A percentile compares a stretch with the other conserved stretches of the same genome.
These are phyloP conservation scores for Chalciporus pseudorubinellus DNA, from an alignment of 768 basidiomycete species.

Conservation along the genomic window DNA sequence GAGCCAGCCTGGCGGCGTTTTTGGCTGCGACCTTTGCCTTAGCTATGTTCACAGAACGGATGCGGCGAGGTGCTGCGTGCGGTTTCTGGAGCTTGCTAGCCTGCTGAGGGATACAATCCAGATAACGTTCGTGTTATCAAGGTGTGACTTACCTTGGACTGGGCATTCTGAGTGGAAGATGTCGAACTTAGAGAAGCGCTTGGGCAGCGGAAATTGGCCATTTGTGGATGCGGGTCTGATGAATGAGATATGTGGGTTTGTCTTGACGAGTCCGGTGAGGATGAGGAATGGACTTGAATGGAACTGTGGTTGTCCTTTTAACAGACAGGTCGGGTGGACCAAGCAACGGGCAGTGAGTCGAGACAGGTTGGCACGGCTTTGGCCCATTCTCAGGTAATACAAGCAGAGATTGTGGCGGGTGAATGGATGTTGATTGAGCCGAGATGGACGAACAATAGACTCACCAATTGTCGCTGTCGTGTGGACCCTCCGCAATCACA, in stretches of 20 bases:
- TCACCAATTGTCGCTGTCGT: background rate
- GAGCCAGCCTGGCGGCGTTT: conserved; percentile 14
- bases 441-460: conserved; percentile 22
- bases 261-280: background rate
- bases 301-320: conserved; percentile 17
- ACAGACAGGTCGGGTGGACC: background rate
- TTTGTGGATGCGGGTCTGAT: conserved; percentile 2
- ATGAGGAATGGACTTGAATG: background rate
- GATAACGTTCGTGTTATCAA: background rate
- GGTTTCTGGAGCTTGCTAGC: conserved; percentile 8
- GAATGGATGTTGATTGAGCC: conserved; percentile 7
- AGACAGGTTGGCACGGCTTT: background rate
- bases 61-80: conserved; percentile 4
- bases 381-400: conserved; percentile 3
- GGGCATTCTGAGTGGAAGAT: background rate
- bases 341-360: background rate
- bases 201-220: conserved; percentile 19
- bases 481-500: conserved; percentile 15
- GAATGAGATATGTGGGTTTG: background rate
- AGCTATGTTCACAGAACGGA: conserved; percentile 10
- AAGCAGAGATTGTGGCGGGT: background rate
- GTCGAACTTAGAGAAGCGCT: conserved; percentile 15
- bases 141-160: conserved; percentile 8
- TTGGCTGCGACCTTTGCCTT: conserved; percentile 18
- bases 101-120: background rate